Base-by-base conservation (phyloP, 139 green algal species). In the Pleodorina starrii region DNA sequence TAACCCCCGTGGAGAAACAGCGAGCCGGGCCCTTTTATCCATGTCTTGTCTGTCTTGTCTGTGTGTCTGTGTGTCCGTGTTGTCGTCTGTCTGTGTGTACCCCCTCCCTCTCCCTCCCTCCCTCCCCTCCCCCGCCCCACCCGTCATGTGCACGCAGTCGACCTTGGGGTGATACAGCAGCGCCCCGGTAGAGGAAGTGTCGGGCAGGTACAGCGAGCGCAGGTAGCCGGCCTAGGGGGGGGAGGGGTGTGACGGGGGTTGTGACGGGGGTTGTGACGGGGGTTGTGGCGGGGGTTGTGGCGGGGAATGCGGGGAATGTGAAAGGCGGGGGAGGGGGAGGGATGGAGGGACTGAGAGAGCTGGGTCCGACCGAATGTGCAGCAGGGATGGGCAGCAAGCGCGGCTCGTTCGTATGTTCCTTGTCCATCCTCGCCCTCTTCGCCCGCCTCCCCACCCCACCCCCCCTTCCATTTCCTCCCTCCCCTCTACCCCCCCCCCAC, bases 91-190 rank as follows among this genome's bases (percentile, higher is more conserved):
- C 50, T 60, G 17, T 60, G 50, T 60, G 50, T 60, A 60, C 17
- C 17, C 14, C 17, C 50, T 14, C 50, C 17, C 50, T 60, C 17
- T 60, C 50, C 50, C 50, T 25, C 14, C 50, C 50, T 17, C 17
- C 14, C 50, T 60, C 50, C 50, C 50, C 50, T 17, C 50, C 50
- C 17, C 50, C 50, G 50, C 50, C 50, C 17, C 50, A 90, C 87
- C 89, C 11, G 90, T 93, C 86, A 93, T 90, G 81, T 93, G 90
- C 32, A 93, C 86, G 66, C 50, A 78, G 66, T 86, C 90, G 38
- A 87, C 90, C 40, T 50, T 17, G 6, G 90, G 71, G 85, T 90
- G 85, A 85, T 90, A 86, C 43, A 92, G 25, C 90, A 90, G 29
- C 25, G 12, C 0, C 43, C 66, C 66, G 7, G 90, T 90, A 11